A percentile compares a stretch with the other conserved stretches of the same genome.
These are phyloP conservation scores for Solanum chilense DNA, from an alignment of 257 asterid species.

Conservation along the genomic window DNA sequence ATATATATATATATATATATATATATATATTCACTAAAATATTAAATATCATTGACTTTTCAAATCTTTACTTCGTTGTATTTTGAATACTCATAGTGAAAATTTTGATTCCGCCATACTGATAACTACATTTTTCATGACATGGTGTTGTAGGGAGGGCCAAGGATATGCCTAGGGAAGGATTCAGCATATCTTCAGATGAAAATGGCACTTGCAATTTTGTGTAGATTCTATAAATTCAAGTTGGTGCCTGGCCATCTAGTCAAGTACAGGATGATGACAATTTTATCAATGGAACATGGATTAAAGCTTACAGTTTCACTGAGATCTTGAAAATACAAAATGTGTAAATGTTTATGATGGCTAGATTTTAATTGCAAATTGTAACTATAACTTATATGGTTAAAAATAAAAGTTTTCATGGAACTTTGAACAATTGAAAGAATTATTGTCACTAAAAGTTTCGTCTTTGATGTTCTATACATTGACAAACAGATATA, in stretches of 20 bases:
- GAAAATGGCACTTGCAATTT: conserved; percentile 85
- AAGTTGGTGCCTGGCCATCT: conserved; percentile 61
- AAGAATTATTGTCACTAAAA: background rate
- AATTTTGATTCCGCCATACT: fast-evolving
- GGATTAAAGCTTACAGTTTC: conserved; percentile 64
- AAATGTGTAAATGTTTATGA: background rate
- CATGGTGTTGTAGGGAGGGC: conserved; percentile 57
- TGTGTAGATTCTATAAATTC: conserved; percentile 68
- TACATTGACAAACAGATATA: background rate
- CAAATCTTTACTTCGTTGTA: background rate
- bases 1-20: too few relatives aligned
- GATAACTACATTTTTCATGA: background rate
- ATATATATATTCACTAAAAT: too few relatives aligned
- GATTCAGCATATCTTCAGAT: conserved; percentile 83
- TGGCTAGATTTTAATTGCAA: background rate
- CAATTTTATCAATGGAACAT: conserved; percentile 72
- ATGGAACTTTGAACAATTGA: background rate
- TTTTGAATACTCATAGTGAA: background rate
- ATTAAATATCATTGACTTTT: background rate
- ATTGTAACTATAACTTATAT: background rate
- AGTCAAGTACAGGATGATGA: conserved; percentile 95
- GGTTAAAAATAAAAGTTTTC: background rate
- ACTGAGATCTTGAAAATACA: conserved; percentile 10
- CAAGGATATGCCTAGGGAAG: conserved; percentile 79
- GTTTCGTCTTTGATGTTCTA: background rate